phyloP scores from a whole-genome alignment of 768 basidiomycete species.

The Sarcomyxa edulis region DNA sequence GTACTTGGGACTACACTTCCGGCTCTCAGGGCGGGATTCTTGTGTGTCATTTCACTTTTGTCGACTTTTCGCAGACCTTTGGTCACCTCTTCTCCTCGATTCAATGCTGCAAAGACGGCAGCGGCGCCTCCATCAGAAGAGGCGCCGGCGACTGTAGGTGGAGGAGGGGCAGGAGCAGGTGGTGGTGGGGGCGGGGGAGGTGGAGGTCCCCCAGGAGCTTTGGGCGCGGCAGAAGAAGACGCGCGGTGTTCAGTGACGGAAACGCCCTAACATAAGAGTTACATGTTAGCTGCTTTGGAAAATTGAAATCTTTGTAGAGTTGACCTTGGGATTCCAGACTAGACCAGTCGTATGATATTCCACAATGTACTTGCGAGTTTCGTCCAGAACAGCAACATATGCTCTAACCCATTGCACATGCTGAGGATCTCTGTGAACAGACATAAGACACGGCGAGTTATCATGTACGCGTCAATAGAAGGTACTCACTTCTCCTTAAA shows the following conservation, averaged over 20 bases:
- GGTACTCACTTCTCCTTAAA: constrained; percentile 81
- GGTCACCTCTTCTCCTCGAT: constrained; percentile 86
- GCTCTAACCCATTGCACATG: constrained; percentile 86
- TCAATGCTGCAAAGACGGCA: constrained; percentile 87
- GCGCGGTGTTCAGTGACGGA: constrained; percentile 49
- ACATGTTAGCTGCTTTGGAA: too few species aligned
- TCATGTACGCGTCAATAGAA: not conserved
- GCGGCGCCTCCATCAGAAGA: constrained; percentile 49
- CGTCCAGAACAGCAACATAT: constrained; percentile 68
- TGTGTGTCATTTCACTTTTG: constrained; percentile 97
- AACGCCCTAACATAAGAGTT: constrained; percentile 39
- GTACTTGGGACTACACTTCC: constrained; percentile 40
- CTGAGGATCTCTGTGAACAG: constrained; percentile 63
- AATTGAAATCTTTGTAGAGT: constrained; percentile 2
- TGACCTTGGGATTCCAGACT: constrained; percentile 81
- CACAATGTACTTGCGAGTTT: constrained; percentile 75
- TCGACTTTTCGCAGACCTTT: constrained; percentile 91
- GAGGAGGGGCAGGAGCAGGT: constrained; percentile 37
- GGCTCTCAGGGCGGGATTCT: constrained; percentile 87
- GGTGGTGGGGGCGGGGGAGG: constrained; percentile 57
- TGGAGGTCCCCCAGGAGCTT: constrained; percentile 35
- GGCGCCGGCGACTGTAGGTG: constrained; percentile 31
- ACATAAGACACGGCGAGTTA: constrained; percentile 7
- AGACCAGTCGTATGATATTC: constrained; percentile 85
- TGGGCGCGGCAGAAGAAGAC: constrained; percentile 22